Conservation (phyloP, 805 yeast genomes). For the Ogataea wickerhamii region DNA sequence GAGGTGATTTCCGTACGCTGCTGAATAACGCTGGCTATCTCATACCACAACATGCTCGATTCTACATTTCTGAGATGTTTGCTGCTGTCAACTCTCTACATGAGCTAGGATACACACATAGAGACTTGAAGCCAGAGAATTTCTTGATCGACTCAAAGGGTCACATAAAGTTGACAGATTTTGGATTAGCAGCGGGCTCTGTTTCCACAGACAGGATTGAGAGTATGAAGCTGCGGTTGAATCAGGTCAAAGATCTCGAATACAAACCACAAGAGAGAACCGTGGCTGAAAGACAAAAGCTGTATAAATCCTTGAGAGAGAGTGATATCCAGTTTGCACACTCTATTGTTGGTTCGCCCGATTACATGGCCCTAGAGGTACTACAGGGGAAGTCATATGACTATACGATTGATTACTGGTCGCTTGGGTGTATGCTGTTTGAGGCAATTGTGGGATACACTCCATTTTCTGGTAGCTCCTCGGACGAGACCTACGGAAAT, state of each 20-base stretch:
- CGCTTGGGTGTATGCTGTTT: slow-evolving; percentile 93
- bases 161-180: slow-evolving; percentile 90
- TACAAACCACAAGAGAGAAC: slow-evolving; percentile 66
- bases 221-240: slow-evolving; percentile 72
- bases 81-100: slow-evolving; percentile 91
- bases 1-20: slow-evolving; percentile 96
- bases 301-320: slow-evolving; percentile 76
- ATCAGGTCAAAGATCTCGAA: slow-evolving; percentile 68
- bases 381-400: slow-evolving; percentile 91
- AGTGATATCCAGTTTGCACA: slow-evolving; percentile 84
- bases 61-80: slow-evolving; percentile 95
- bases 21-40: slow-evolving; percentile 89
- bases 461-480: slow-evolving; percentile 90
- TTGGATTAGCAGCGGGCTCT: slow-evolving; percentile 96
- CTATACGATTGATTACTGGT: slow-evolving; percentile 98
- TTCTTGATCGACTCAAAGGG: slow-evolving; percentile 87
- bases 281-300: slow-evolving; percentile 79
- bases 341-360: slow-evolving; percentile 97
- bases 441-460: slow-evolving; percentile 97
- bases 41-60: slow-evolving; percentile 92
- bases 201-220: slow-evolving; percentile 91
- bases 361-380: slow-evolving; percentile 97
- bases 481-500: slow-evolving; percentile 93
- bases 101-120: slow-evolving; percentile 91
- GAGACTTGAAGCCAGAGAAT: slow-evolving; percentile 95